Evolutionary conservation across 768 basidiomycete species (phyloP).

Genomic region (Phanerodontia chrysosporium): DNA sequence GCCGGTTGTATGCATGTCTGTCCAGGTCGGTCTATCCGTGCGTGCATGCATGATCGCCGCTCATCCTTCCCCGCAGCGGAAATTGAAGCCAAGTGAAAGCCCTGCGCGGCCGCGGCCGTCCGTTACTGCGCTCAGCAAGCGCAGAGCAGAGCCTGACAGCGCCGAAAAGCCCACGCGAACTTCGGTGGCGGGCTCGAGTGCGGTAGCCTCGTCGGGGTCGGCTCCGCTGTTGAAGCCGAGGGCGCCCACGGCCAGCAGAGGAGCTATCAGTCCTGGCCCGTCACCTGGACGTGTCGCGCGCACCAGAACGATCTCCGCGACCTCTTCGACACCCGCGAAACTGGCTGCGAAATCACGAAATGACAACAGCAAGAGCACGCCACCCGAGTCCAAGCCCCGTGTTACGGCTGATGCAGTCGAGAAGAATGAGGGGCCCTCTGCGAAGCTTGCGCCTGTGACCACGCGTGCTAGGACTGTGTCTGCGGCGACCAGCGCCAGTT

Average conservation of each 20-base stretch:
- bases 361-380: slow-evolving; percentile 4
- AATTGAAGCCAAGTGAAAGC: slow-evolving; percentile 16
- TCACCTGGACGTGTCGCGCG: background rate
- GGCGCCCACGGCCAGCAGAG: background rate
- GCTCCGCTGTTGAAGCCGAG: background rate
- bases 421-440: background rate
- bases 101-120: background rate
- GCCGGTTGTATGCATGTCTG: slow-evolving; percentile 48
- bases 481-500: slow-evolving; percentile 3
- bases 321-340: background rate
- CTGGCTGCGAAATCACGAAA: background rate
- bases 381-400: background rate
- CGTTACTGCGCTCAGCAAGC: background rate
- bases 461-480: slow-evolving; percentile 7
- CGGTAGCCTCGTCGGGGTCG: background rate
- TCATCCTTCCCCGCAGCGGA: slow-evolving; percentile 14
- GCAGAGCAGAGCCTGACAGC: background rate
- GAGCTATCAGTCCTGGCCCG: background rate
- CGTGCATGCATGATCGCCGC: slow-evolving; percentile 21
- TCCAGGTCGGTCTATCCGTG: slow-evolving; percentile 45
- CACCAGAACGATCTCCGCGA: slow-evolving; percentile 7
- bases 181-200: background rate
- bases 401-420: background rate
- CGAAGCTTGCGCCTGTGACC: background rate
- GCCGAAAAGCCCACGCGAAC: background rate